Evolutionary conservation across 2,329 filamentous ascomycete species (phyloP), one percentile per base, ranked within the genome.

Genomic region (Colletotrichum sp.): DNA sequence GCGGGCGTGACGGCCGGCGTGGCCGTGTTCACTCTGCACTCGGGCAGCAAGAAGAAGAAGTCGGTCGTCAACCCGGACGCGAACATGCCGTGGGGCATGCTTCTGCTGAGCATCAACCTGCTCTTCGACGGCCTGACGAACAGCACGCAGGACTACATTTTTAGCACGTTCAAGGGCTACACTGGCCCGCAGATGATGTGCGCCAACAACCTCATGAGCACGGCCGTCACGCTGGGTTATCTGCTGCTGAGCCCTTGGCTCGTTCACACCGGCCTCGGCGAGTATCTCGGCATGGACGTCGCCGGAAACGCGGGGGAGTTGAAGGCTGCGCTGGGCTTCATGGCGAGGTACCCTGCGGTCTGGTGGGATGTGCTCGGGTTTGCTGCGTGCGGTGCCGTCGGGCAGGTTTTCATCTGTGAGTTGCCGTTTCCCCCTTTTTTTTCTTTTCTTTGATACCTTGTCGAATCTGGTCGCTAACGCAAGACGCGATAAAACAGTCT

Each of bases 151-250:
- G 97, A 99, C 85, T 93, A 98, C 85, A 95, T 99, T 84, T 98
- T 98, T 84, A 86, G 87, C 78, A 89, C 91, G 8, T 98, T 96
- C 86, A 92, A 92, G 78, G 93, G 93, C 16, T 98, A 97, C 83
- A 92, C 92, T 4, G 97, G 97, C 12, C 96, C 96, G 75, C 97
- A 99, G 90, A 99, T 99, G 97, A 99, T 99, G 97, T 98, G 96
- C 83, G 96, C 96, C 52, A 95, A 98, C 85, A 99, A 98, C 83
- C 88, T 98, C 72, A 94, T 98, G 85, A 94, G 92, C 80, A 96
- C 96, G 5, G 82, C 92, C 63, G 88, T 98, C 72, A 98, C 96
- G 5, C 89, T 91, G 25, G 82, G 87, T 0, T 98, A 98, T 81
- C 91, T 99, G 60, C 78, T 96, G 22, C 82, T 96, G 25, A 94